Evolutionary conservation across 2,329 filamentous ascomycete genomes (phyloP), one percentile per base, ranked within the genome.

Genomic region (Cladosporium sp.): DNA sequence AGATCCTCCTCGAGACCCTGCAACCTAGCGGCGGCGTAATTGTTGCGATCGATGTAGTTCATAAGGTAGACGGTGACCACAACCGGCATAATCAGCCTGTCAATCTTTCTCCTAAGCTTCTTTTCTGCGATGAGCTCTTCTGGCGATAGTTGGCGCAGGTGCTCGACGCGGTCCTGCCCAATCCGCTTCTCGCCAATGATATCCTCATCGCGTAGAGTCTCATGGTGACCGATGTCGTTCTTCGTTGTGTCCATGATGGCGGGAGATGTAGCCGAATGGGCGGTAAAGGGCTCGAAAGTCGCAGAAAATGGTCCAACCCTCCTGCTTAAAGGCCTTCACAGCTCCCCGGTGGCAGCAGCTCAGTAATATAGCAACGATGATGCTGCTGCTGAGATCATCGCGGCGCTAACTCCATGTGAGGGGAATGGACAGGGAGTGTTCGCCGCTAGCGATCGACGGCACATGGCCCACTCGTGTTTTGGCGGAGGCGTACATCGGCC

Each of bases 41-140:
- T 85, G 74, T 84, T 85, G 39, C 78, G 72, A 64, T 76, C 74
- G 34, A 76, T 72, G 63, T 75, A 76, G 65, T 76, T 76, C 56
- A 80, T 81, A 70, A 63, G 30, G 28, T 58, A 66, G 25, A 93
- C 91, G 70, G 91, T 73, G 56, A 92, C 86, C 64, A 93, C 81
- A 79, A 89, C 87, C 0, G 89, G 89, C 70, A 92, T 82, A 76
- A 93, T 71, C 54, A 89, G 83, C 21, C 82, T 71, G 74, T 93
- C 91, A 65, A 93, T 88, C 78, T 92, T 93, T 70, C 86, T 84
- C 75, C 87, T 84, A 71, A 93, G 78, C 39, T 80, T 83, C 65
- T 78, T 81, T 74, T 92, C 89, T 25, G 72, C 58, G 4, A 71
- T 67, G 25, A 72, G 66, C 68, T 78, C 76, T 34, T 75, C 73